A percentile compares a stretch with the other conserved stretches of the same genome.
Evolutionary conservation across 2,329 filamentous ascomycete genomes (phyloP).

Genomic region (Mollisia scopiformis): DNA sequence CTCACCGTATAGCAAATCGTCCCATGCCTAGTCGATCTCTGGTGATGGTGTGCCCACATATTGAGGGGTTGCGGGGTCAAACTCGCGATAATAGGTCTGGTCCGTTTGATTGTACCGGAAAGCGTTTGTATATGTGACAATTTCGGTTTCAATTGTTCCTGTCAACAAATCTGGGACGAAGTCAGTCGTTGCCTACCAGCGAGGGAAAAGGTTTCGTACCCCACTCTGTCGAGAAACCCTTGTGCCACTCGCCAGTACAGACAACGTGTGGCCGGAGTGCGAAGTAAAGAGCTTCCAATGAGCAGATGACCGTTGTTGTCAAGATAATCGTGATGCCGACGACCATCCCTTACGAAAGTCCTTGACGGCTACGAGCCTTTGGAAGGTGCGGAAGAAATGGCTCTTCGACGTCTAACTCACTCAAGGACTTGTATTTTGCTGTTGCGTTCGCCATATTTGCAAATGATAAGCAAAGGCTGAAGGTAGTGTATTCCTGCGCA

Average conservation of each 20-base stretch:
- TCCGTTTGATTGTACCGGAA: slow-evolving; percentile 24
- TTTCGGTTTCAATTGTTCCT: background rate
- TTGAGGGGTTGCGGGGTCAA: slow-evolving; percentile 13
- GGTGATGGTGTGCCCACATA: slow-evolving; percentile 21
- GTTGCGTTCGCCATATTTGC: background rate
- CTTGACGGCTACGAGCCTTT: too few relatives aligned
- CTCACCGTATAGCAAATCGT: slow-evolving; percentile 21
- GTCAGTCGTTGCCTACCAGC: background rate
- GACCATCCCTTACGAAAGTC: background rate
- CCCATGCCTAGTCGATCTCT: slow-evolving; percentile 27
- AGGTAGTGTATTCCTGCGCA: background rate
- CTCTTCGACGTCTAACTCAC: background rate
- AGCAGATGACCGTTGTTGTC: background rate
- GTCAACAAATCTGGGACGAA: background rate
- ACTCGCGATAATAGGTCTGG: slow-evolving; percentile 19
- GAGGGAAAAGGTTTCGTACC: background rate
- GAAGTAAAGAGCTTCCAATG: background rate
- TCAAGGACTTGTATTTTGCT: background rate
- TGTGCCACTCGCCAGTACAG: background rate
- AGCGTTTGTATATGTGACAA: slow-evolving; percentile 23
- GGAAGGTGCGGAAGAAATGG: background rate
- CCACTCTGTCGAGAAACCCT: background rate
- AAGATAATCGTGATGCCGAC: background rate
- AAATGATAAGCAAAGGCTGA: background rate
- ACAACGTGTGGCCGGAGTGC: background rate